Conservation (phyloP, 495 filamentous ascomycete species). For the Emericellopsis terricola region DNA sequence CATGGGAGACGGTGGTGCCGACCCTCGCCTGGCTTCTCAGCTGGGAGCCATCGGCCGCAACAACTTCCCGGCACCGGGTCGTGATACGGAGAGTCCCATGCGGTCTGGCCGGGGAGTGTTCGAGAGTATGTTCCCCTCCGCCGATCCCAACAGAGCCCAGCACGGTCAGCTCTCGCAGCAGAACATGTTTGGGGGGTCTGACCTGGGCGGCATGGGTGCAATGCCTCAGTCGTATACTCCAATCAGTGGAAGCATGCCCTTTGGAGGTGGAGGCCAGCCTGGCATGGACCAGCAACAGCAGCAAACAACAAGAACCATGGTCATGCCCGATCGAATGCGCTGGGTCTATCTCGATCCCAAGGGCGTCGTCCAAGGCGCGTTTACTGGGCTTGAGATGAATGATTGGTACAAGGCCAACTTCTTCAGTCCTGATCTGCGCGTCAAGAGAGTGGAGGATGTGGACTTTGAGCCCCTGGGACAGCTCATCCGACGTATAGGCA, state of each 20-base stretch:
- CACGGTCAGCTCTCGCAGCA: no score
- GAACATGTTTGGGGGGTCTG: no score
- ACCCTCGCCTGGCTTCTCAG: constrained; percentile 28
- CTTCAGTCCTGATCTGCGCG: constrained; percentile 83
- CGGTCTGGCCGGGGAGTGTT: constrained; percentile 36
- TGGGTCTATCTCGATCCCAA: constrained; percentile 97
- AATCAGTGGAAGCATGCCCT: constrained; percentile 11
- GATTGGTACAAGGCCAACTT: constrained; percentile 99
- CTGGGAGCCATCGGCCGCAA: constrained; percentile 36
- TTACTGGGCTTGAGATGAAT: constrained; percentile 94
- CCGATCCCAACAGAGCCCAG: constrained; percentile 17
- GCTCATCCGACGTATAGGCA: constrained; percentile 87
- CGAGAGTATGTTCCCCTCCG: constrained; percentile 30
- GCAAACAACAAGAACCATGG: constrained; percentile 51
- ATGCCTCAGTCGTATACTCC: constrained; percentile 18
- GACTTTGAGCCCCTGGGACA: constrained; percentile 96
- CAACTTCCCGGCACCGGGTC: constrained; percentile 22
- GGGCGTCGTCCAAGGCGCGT: constrained; percentile 81
- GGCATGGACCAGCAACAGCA: constrained; percentile 51
- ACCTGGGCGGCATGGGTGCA: constrained; percentile 13
- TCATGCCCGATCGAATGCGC: constrained; percentile 98
- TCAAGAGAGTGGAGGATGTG: constrained; percentile 80
- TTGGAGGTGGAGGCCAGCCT: constrained; percentile 10
- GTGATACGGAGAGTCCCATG: constrained; percentile 47
- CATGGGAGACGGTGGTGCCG: constrained; percentile 29